Base-by-base conservation (phyloP, 805 yeast species). In the Candida nanaspora region DNA sequence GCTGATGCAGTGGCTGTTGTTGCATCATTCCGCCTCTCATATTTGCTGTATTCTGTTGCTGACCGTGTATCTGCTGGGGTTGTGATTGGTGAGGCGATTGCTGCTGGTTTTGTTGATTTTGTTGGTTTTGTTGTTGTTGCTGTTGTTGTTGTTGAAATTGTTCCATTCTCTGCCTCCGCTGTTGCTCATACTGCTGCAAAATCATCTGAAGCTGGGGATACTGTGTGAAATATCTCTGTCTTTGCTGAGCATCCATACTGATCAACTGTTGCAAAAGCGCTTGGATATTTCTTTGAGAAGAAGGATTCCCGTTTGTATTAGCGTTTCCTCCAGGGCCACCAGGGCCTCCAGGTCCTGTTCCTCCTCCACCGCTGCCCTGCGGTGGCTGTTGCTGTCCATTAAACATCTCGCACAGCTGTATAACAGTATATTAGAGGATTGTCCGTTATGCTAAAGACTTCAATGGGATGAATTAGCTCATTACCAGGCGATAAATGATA, bases 181-280 rank as follows among this genome's bases (percentile, higher is more conserved):
- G 66, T 33, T 57, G 65, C 33, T 59, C 63, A 40, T 56, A 51
- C 39, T 62, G 65, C 31, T 58, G 61, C 20, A 63, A 39, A 30
- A 63, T 50, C 36, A 49, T 43, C 23, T 59, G 58, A 13, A 63
- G 40, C 30, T 60, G 66, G 13, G 68, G 67, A 45, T 62, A 60
- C 37, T 55, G 56, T 38, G 53, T 43, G 11, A 63, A 48, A 3
- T 61, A 48, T 3, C 52, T 52, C 37, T 57, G 57, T 39, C 65
- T 51, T 35, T 62, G 63, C 32, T 57, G 62, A 1, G 67, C 63
- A 23, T 60, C 60, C 61, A 63, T 52, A 33, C 54, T 48, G 56
- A 62, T 59, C 36, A 63, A 43, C 33, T 59, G 57, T 29, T 61
- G 63, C 4, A 57, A 37, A n/a, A 60, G 38, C 43, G 54, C 55